Evolutionary conservation across 768 basidiomycete species (phyloP).

Genomic region (Holtermannia corniformis): DNA sequence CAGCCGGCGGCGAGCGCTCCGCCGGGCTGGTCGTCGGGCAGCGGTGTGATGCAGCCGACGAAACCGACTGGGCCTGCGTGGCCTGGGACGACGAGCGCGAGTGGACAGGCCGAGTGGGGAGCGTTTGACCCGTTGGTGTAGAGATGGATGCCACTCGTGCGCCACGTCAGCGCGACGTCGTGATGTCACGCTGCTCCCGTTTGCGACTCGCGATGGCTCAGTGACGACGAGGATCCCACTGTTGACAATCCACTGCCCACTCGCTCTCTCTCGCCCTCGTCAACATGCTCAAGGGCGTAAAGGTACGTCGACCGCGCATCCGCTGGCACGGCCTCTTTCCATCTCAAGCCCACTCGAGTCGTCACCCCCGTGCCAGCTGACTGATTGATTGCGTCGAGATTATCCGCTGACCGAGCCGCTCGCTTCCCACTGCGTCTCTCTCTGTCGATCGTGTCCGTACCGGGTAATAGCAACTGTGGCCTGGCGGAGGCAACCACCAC

Average conservation of each 20-base stretch:
- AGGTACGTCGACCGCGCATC: constrained; percentile 14
- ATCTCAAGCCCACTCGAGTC: too few relatives aligned
- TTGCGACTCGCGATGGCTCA: neutral
- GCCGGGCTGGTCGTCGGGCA: constrained; percentile 24
- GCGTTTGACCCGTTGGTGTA: constrained; percentile 40
- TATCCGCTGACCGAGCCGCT: neutral
- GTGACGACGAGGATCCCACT: too few relatives aligned
- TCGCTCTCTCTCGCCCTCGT: neutral
- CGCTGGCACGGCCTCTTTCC: neutral
- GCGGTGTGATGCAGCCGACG: constrained; percentile 33
- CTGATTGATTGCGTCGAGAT: neutral
- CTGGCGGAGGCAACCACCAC: constrained; percentile 1
- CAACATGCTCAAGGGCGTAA: constrained; percentile 37
- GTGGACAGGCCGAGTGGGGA: constrained; percentile 27
- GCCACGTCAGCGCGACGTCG: neutral
- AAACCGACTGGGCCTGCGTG: constrained; percentile 16
- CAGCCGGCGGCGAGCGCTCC: constrained; percentile 18
- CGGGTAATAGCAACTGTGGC: constrained; percentile 20
- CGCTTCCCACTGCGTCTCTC: constrained; percentile 2
- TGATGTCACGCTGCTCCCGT: neutral
- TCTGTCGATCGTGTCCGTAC: neutral
- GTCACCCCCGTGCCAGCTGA: neutral
- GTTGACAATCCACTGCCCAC: too few relatives aligned
- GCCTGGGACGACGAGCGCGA: constrained; percentile 2
- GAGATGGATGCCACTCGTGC: too few relatives aligned